Conservation (phyloP, 768 basidiomycete species). For the Collybiopsis luxurians region DNA sequence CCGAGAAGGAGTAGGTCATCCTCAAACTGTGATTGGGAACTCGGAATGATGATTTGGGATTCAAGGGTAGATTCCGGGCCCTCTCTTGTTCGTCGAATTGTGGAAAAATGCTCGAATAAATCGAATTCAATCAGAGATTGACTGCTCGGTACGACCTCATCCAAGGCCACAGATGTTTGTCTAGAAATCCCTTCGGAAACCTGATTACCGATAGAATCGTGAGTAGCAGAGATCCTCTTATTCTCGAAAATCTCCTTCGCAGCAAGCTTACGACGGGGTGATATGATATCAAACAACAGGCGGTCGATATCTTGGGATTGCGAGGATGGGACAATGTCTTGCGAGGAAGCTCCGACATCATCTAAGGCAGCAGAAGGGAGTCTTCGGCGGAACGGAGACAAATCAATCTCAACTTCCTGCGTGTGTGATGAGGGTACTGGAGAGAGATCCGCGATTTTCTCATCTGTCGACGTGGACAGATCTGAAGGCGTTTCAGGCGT, state of each 20-base stretch:
- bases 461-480: neutral
- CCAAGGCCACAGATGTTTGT: neutral
- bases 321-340: constrained; percentile 1
- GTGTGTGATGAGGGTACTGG: constrained; percentile 36
- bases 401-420: constrained; percentile 19
- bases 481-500: neutral
- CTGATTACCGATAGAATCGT: neutral
- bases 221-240: neutral
- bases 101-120: too few species aligned
- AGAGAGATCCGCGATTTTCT: neutral
- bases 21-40: neutral
- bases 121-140: neutral
- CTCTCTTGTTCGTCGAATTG: too few species aligned
- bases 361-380: neutral
- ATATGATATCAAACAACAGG: too few species aligned
- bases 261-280: too few species aligned
- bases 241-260: neutral
- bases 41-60: too few species aligned
- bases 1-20: neutral
- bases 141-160: neutral
- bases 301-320: constrained; percentile 1
- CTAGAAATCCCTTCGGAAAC: too few species aligned
- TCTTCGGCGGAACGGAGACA: neutral
- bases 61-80: too few species aligned
- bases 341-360: too few species aligned